Evolutionary conservation across 768 basidiomycete genomes (phyloP), one percentile per base, ranked within the genome.

Genomic region (Mycena vulgaris): DNA sequence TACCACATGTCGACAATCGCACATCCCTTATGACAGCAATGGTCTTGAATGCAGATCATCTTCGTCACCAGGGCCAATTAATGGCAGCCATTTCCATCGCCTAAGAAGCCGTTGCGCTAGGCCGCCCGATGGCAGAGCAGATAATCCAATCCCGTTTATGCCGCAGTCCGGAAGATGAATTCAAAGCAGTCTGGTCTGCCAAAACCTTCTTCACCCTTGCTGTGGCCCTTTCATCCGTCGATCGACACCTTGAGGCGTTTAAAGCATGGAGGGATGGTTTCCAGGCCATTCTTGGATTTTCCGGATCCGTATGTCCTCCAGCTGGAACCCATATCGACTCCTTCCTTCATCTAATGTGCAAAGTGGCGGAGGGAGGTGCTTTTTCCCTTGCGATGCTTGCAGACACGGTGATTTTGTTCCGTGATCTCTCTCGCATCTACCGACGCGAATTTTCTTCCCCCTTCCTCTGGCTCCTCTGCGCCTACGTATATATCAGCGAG

Each of bases 341-440:
- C 14, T 52, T 67, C 23, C 1, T 67, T 23, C 21, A 67, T 42
- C 56, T 39, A 27, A 60, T 67, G 10, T 67, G 65, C 49, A 40
- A 13, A 25, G 19, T 52, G 17, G 57, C 47, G 30, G 58, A 58
- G 40, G 39, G 25, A 0, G 57, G 37, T 5, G 10, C 14, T 6
- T 47, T 67, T 33, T n/a, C 56, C 23, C 33, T 31, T 7, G 7
- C 14, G 4, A 49, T 39, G 56, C 57, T 67, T 6, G 23, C 56
- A 23, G 65, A 56, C 11, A 4, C 3, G 8, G 57, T 60, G 9
- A 19, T 37, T 49, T 28, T 67, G 31, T 40, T 59, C 39, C 57
- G 65, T 9, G 23, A 51, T 13, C 58, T 67, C 9, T 33, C 42
- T n/a, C 47, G 28, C 37, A 35, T 19, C 35, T 60, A 27, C 23